Evolutionary conservation across 2,329 filamentous ascomycete genomes (phyloP), one percentile per base, ranked within the genome.

Genomic region (Fusarium sp.): DNA sequence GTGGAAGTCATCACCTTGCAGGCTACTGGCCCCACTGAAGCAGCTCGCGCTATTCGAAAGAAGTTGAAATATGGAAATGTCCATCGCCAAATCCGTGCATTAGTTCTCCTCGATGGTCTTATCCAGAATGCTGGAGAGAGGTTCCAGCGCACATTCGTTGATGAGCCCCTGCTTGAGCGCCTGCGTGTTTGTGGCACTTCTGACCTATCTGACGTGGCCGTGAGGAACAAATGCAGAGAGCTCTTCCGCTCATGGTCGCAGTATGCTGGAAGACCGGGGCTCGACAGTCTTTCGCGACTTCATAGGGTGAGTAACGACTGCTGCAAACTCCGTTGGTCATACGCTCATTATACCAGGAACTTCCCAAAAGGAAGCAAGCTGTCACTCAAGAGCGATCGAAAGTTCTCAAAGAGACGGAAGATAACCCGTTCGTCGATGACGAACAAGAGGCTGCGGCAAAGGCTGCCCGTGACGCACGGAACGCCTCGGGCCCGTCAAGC

Each of bases 31-130:
- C 94, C 96, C 3, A 88, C 89, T 15, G 96, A 99, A 84, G 94
- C 94, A 63, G 94, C 95, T 57, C 90, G 96, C 77, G 94, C 96
- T 49, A 88, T 99, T 74, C 90, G 96, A 65, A 99, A 99, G 88
- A 98, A 98, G 84, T 88, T 99, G 86, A 99, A 99, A 84, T 98
- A 99, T 81, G 96, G 96, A 74, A 97, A 90, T 76, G 86, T 93
- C n/a, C 95, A 98, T 80, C 91, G 94, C 52, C 96, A 99, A 80
- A 86, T 98, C 34, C 90, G 96, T 64, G 92, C 96, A 38, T 87
- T 99, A 24, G 91, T 92, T 13, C 91, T 99, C 52, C 87, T 99
- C 3, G 96, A 99, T 78, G 94, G 93, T 44, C 86, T 99, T 41
- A 96, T 99, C 65, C 93, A 98, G 78, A 99, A 99, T 82, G 94